Evolutionary conservation across 2,329 filamentous ascomycete species (phyloP).

Genomic region (Aspergillus sp.): DNA sequence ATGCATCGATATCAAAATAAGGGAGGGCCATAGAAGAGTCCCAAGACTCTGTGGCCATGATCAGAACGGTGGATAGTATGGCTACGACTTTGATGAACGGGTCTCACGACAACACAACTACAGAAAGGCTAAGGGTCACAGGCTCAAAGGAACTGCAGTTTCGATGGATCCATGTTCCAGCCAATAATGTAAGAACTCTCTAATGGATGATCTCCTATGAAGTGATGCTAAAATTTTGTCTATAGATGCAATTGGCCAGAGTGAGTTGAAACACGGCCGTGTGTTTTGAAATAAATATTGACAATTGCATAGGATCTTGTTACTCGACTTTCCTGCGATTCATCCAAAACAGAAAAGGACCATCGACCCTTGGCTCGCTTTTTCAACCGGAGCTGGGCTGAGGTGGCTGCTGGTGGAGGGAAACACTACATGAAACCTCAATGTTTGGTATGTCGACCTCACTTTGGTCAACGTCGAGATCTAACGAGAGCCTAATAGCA

Average conservation of each 20-base stretch:
- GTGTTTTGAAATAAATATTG: background rate
- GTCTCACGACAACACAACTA: background rate
- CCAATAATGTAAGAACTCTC: background rate
- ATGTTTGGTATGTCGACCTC: constrained; percentile 2
- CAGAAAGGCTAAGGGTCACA: background rate
- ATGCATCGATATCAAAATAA: too few species aligned
- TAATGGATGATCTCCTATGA: too few species aligned
- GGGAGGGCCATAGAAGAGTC: too few species aligned
- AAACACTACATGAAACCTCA: constrained; percentile 11
- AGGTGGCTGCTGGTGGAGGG: constrained; percentile 6
- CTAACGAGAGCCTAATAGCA: too few species aligned
- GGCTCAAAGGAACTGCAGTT: background rate
- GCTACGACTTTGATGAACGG: too few species aligned
- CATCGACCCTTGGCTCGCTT: constrained; percentile 4
- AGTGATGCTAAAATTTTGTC: background rate
- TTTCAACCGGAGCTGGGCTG: constrained; percentile 3
- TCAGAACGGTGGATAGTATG: too few species aligned
- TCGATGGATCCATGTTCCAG: constrained; percentile 6
- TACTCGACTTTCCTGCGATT: constrained; percentile 1
- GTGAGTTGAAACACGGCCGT: background rate
- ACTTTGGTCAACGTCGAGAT: too few species aligned
- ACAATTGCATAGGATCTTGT: constrained; percentile 1
- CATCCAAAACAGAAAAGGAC: background rate
- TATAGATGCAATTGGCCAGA: background rate
- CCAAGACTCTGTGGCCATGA: too few species aligned